Conservation (phyloP, 768 basidiomycete genomes). For the Coprinellus micaceus region DNA sequence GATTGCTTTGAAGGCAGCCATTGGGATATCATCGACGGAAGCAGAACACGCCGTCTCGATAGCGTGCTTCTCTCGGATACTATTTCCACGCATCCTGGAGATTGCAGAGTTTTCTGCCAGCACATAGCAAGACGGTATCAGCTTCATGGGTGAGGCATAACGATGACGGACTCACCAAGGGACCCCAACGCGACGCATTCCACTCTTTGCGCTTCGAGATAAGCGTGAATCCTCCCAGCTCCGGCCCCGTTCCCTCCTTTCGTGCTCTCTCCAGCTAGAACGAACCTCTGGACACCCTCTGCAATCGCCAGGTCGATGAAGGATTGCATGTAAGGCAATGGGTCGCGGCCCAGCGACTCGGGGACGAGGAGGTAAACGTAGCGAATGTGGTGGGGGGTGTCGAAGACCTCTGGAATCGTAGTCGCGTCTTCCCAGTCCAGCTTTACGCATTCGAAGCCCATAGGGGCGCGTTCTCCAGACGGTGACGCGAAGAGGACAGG, state of each 20-base stretch:
- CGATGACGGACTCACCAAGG: slow-evolving; percentile 35
- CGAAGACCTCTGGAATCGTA: slow-evolving; percentile 12
- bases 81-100: no score
- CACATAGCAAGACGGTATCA: no score
- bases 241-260: background rate
- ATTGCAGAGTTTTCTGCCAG: no score
- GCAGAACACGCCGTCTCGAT: no score
- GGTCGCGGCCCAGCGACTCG: slow-evolving; percentile 7
- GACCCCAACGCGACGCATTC: slow-evolving; percentile 34
- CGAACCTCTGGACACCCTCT: slow-evolving; percentile 26
- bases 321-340: slow-evolving; percentile 11
- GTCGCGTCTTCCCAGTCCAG: slow-evolving; percentile 35
- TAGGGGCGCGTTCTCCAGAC: slow-evolving; percentile 12
- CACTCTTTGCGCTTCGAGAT: slow-evolving; percentile 25
- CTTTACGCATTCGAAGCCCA: slow-evolving; percentile 18
- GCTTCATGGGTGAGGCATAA: no score
- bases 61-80: no score
- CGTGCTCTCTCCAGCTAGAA: slow-evolving; percentile 13
- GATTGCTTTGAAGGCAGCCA: no score
- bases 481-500: slow-evolving; percentile 19
- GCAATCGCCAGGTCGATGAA: slow-evolving; percentile 27
- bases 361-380: slow-evolving; percentile 30
- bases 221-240: slow-evolving; percentile 30
- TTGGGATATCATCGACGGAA: no score
- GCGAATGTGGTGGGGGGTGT: slow-evolving; percentile 17